Evolutionary conservation across 179 eudicot genomes (phyloP).

Genomic region (Beta macrorhiza): DNA sequence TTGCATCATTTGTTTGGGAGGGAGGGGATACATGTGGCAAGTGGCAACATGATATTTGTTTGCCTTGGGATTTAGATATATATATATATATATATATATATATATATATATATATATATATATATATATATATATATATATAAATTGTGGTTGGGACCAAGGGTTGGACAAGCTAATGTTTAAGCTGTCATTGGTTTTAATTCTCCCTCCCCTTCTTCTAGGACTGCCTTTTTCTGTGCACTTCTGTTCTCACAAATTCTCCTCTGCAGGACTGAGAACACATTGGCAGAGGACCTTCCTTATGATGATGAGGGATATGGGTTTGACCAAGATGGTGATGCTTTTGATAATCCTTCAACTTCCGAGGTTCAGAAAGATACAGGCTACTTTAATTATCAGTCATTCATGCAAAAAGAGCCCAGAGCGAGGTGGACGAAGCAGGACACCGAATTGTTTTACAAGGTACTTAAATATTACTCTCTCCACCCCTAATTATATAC

Average conservation of each 20-base stretch:
- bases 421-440: conserved; percentile 51
- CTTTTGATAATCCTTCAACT: conserved; percentile 38
- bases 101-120: no score
- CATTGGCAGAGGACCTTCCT: conserved; percentile 26
- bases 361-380: conserved; percentile 32
- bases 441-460: conserved; percentile 66
- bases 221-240: neutral
- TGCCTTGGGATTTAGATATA: no score
- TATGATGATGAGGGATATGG: conserved; percentile 38
- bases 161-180: neutral
- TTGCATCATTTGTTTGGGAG: no score
- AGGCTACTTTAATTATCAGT: conserved; percentile 47
- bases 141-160: neutral
- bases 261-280: conserved; percentile 46
- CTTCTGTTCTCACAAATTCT: conserved; percentile 10
- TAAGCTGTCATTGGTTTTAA: neutral
- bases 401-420: conserved; percentile 35
- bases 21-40: no score
- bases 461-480: conserved; percentile 32
- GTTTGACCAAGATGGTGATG: conserved; percentile 38
- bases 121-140: no score
- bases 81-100: no score
- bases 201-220: neutral
- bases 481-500: no score
- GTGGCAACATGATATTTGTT: no score